A percentile compares a stretch with the other conserved stretches of the same genome.
These are phyloP conservation scores for Dactylella cylindrospora DNA, from an alignment of 2,329 filamentous ascomycete genomes.

Conservation along the genomic window DNA sequence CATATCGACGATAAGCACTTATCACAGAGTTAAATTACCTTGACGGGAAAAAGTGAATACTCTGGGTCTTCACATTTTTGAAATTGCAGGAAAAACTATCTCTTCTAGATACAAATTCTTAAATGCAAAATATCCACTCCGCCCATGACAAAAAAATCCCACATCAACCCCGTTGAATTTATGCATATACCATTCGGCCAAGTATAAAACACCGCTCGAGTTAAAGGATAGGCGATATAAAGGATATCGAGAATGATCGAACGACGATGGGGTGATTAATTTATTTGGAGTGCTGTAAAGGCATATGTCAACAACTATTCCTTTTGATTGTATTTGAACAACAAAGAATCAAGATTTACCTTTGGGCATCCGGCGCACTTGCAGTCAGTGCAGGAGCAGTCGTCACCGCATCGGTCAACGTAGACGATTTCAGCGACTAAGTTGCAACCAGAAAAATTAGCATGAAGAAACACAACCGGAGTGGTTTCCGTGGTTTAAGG, in stretches of 20 bases:
- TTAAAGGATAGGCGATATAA: neutral
- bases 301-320: neutral
- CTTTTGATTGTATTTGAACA: neutral
- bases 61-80: no score
- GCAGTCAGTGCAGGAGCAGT: slow-evolving; percentile 35
- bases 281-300: slow-evolving; percentile 30
- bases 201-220: neutral
- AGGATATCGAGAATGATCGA: neutral
- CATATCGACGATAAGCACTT: no score
- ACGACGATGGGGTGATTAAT: slow-evolving; percentile 7
- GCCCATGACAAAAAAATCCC: no score
- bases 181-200: neutral
- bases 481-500: neutral
- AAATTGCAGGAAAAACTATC: no score
- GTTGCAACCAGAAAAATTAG: neutral
- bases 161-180: no score
- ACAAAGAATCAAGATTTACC: slow-evolving; percentile 1
- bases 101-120: no score
- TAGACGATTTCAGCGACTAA: slow-evolving; percentile 35
- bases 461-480: slow-evolving; percentile 1
- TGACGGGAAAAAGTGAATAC: no score
- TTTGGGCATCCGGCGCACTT: slow-evolving; percentile 30
- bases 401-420: slow-evolving; percentile 38
- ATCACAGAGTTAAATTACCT: no score
- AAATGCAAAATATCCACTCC: no score